These are phyloP conservation scores for Amylocarpus encephaloides DNA, from an alignment of 2,329 filamentous ascomycete genomes.

Conservation along the genomic window DNA sequence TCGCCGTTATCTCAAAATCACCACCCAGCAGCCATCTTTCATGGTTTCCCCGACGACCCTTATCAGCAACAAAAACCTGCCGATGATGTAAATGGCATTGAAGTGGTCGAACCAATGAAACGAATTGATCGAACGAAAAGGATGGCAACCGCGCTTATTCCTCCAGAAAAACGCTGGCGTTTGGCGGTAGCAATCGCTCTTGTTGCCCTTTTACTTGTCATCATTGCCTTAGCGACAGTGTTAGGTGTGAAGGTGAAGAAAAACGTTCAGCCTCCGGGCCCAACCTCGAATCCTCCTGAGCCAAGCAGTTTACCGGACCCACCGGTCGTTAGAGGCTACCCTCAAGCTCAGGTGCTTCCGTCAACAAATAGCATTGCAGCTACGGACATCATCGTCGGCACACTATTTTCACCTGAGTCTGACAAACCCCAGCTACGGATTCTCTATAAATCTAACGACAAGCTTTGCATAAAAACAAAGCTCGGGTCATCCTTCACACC, in stretches of 20 bases:
- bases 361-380: neutral
- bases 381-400: neutral
- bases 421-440: constrained; percentile 1
- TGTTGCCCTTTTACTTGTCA: neutral
- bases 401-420: neutral
- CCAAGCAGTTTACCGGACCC: neutral
- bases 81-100: neutral
- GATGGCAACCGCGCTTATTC: neutral
- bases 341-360: neutral
- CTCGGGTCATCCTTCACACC: neutral
- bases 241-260: neutral
- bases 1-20: too few species aligned
- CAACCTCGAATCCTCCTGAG: neutral
- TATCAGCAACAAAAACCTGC: too few species aligned
- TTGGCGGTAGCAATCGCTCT: neutral
- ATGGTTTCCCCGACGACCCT: too few species aligned
- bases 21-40: too few species aligned
- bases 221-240: neutral
- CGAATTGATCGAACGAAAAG: neutral
- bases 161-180: neutral
- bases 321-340: neutral
- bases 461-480: constrained; percentile 1
- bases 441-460: constrained; percentile 1
- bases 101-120: neutral
- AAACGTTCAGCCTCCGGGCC: neutral